Percentiles rank a stretch among this genome's conserved stretches.
Conservation (phyloP, 805 yeast genomes). For the Kodamaea sagamina region DNA sequence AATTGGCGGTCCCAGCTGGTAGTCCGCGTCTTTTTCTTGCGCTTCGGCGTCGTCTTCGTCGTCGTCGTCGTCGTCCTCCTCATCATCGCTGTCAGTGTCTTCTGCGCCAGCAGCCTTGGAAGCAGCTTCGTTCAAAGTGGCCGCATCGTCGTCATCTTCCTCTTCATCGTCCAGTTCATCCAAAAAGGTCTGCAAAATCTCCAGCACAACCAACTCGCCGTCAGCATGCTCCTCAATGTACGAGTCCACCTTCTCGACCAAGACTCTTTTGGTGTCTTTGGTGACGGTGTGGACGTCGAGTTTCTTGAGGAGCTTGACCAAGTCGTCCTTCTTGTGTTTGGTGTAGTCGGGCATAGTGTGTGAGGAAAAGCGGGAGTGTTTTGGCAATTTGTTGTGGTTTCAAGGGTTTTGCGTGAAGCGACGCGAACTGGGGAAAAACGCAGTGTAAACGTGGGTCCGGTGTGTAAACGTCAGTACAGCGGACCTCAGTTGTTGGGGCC, state of each 20-base stretch:
- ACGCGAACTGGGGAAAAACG: slow-evolving; percentile 1
- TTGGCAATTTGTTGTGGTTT: slow-evolving; percentile 7
- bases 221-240: slow-evolving; percentile 28
- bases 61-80: slow-evolving; percentile 21
- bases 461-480: no score
- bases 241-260: slow-evolving; percentile 39
- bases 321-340: slow-evolving; percentile 42
- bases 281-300: slow-evolving; percentile 35
- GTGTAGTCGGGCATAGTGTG: slow-evolving; percentile 27
- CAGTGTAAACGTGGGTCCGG: no score
- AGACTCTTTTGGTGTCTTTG: slow-evolving; percentile 44
- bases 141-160: slow-evolving; percentile 17
- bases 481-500: no score
- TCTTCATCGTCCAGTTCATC: slow-evolving; percentile 26
- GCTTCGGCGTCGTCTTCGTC: slow-evolving; percentile 34
- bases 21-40: slow-evolving; percentile 39
- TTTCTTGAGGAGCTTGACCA: slow-evolving; percentile 36
- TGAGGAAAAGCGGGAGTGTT: slow-evolving; percentile 2
- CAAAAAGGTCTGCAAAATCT: slow-evolving; percentile 18
- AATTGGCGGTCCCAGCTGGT: slow-evolving; percentile 41
- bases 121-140: background rate
- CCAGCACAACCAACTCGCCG: slow-evolving; percentile 22
- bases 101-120: slow-evolving; percentile 12
- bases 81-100: slow-evolving; percentile 21
- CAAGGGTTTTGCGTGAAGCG: slow-evolving; percentile 5